Base-by-base conservation (phyloP, 495 filamentous ascomycete genomes). In the Peziza echinospora region DNA sequence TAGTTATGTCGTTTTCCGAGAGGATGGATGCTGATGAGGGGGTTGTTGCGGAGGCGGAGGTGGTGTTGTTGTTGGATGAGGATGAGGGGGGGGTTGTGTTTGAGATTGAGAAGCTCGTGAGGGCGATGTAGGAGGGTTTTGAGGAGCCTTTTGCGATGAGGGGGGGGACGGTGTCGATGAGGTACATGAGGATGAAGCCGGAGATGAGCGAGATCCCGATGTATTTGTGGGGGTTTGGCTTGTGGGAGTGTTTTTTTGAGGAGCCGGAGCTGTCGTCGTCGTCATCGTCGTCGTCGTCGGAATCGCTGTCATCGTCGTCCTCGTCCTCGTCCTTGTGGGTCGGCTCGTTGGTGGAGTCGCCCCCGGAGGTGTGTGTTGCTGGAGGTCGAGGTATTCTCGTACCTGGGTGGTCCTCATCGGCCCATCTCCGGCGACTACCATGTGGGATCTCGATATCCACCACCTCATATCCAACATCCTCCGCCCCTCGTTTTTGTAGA, bases 101-200 rank as follows among this genome's bases (percentile, higher is more conserved):
- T n/a, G n/a, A n/a, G n/a, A n/a, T n/a, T n/a, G n/a, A n/a, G n/a
- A n/a, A n/a, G n/a, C n/a, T n/a, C n/a, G n/a, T n/a, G 19, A 93
- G 69, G 23, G 80, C 84, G 50, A 94, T 91, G 57, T 92, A 72
- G 50, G 79, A 69, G 0, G 72, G 69, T 24, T 61, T 44, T 6
- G 44, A 43, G 70, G 59, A 67, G 59, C 48, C 68, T 53, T 66
- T 75, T 63, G 54, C 69, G 54, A 62, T 63, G 61, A 41, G 69
- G 68, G 0, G 71, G 23, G 89, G 85, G 6, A 93, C 65, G 44
- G 80, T 80, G 60, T 96, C 91, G 60, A 97, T 78, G 9, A 97
- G 74, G 60, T 91, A 94, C 89, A 97, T 97, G 48, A 97, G 67
- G 49, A 92, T 76, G 63, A 97, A 97, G 9, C 89, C 89, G 19